Conservation (phyloP, 1,139 yeast genomes). For the Meyerozyma athensensis region DNA sequence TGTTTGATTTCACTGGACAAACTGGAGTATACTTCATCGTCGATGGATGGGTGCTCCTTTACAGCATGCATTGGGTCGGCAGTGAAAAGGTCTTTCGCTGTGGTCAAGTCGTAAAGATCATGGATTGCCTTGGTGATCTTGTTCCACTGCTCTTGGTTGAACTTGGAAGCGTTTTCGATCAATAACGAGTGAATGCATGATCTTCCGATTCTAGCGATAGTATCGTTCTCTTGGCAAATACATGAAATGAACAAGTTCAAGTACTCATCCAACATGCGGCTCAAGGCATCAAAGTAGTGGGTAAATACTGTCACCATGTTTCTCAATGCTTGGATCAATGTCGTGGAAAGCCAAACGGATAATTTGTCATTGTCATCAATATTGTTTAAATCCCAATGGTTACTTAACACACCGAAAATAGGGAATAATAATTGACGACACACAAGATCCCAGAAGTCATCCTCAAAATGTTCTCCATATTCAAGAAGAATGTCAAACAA, state of each 20-base stretch:
- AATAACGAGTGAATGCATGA: constrained; percentile 79
- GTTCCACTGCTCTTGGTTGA: constrained; percentile 69
- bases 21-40: constrained; percentile 9
- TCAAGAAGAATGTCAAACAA: constrained; percentile 78
- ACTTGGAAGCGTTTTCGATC: constrained; percentile 65
- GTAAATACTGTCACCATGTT: constrained; percentile 81
- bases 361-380: constrained; percentile 70
- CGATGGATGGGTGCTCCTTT: constrained; percentile 14
- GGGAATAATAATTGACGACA: constrained; percentile 83
- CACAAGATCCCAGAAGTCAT: constrained; percentile 76
- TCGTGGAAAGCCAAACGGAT: constrained; percentile 94
- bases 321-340: constrained; percentile 90
- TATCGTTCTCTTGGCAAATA: constrained; percentile 94
- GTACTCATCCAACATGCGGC: constrained; percentile 70
- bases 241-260: constrained; percentile 76
- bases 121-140: constrained; percentile 60
- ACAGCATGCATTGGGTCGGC: constrained; percentile 51
- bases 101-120: constrained; percentile 70
- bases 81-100: constrained; percentile 79
- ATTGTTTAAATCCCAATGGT: constrained; percentile 69
- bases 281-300: constrained; percentile 71
- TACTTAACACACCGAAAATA: constrained; percentile 74
- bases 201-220: constrained; percentile 91
- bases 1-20: constrained; percentile 13
- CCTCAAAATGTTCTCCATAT: constrained; percentile 72